These are phyloP conservation scores for Aleurites moluccanus DNA, from an alignment of 441 rosid genomes.

Conservation along the genomic window DNA sequence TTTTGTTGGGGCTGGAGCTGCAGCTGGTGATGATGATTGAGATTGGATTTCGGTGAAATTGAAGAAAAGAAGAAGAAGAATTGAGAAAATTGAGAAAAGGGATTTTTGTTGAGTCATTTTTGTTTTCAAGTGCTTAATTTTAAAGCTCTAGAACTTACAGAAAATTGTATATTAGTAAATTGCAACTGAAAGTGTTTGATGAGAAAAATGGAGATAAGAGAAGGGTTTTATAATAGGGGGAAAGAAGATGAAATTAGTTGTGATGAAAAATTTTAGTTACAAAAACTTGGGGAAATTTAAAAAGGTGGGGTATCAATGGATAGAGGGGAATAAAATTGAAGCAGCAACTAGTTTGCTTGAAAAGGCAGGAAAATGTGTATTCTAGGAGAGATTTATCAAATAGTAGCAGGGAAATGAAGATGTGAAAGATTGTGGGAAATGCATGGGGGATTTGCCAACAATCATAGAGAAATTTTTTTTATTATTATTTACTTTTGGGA, in stretches of 20 bases:
- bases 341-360: slow-evolving; percentile 43
- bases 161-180: not conserved
- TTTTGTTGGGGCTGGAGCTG: slow-evolving; percentile 19
- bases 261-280: slow-evolving; percentile 21
- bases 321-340: not conserved
- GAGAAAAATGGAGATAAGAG: slow-evolving; percentile 13
- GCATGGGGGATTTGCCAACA: slow-evolving; percentile 1
- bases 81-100: slow-evolving; percentile 18
- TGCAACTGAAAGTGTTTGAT: slow-evolving; percentile 7
- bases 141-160: not conserved
- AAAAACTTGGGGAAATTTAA: slow-evolving; percentile 17
- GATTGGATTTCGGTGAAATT: slow-evolving; percentile 31
- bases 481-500: not conserved
- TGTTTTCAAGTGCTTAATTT: slow-evolving; percentile 9
- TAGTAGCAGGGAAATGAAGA: slow-evolving; percentile 29
- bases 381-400: slow-evolving; percentile 21
- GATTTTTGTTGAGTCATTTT: slow-evolving; percentile 27
- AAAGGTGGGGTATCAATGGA: slow-evolving; percentile 29
- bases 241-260: slow-evolving; percentile 30
- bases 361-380: slow-evolving; percentile 39
- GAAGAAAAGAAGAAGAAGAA: slow-evolving; percentile 37
- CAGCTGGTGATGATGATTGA: slow-evolving; percentile 36
- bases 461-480: not conserved
- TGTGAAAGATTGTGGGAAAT: slow-evolving; percentile 31
- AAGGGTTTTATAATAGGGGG: slow-evolving; percentile 29